phyloP scores from a whole-genome alignment of 177 flowering plant genomes.

The Tripterygium wilfordii region DNA sequence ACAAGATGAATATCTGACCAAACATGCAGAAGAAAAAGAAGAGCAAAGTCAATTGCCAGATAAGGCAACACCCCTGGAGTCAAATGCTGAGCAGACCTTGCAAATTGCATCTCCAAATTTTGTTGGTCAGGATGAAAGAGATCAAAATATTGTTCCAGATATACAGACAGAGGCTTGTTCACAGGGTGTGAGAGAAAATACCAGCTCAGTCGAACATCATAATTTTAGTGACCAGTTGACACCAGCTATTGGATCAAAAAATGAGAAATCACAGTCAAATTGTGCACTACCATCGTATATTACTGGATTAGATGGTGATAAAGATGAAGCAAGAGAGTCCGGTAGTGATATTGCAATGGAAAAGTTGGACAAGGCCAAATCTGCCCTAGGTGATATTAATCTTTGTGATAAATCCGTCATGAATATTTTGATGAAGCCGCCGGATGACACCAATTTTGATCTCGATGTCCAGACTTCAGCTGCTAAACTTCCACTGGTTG shows the following conservation, averaged over 20 bases:
- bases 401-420: conserved; percentile 9
- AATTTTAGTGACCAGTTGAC: no score
- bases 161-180: no score
- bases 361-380: conserved; percentile 7
- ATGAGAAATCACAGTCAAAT: background rate
- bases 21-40: conserved; percentile 11
- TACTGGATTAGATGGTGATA: conserved; percentile 11
- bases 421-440: conserved; percentile 9
- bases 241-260: no score
- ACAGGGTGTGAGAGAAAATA: no score
- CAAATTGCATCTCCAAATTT: no score
- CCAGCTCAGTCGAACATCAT: no score
- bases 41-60: conserved; percentile 12
- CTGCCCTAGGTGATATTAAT: conserved; percentile 14
- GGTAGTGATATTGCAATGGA: conserved; percentile 7
- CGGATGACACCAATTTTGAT: conserved; percentile 3
- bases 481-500: conserved; percentile 13
- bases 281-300: no score
- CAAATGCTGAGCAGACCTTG: no score
- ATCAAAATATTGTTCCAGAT: no score
- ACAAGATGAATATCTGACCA: conserved; percentile 16
- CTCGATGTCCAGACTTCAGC: conserved; percentile 16
- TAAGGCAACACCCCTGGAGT: no score
- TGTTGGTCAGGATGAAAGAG: no score
- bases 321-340: conserved; percentile 9